Evolutionary conservation across 768 basidiomycete genomes (phyloP), one percentile per base, ranked within the genome.

Genomic region (Russula earlei): DNA sequence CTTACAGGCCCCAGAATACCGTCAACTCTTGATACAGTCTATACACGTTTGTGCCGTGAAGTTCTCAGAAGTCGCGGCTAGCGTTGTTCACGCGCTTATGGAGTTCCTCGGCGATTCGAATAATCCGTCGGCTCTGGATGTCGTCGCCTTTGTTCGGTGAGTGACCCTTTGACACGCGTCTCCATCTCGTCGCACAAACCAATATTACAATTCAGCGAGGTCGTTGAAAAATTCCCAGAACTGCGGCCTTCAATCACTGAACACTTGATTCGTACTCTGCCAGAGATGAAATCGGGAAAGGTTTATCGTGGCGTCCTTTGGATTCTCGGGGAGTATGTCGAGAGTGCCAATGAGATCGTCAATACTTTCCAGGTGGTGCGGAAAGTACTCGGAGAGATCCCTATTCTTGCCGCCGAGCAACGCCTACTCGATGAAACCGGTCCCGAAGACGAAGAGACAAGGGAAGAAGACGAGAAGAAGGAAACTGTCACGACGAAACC

Each of bases 281-380:
- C 77, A 53, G 90, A 91, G 59, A 91, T 97, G 72, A 93, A 93
- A 70, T 93, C 90, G 1, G 93, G 93, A 53, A 98, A 97, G 70
- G 94, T 98, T 22, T 97, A 89, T 77, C 84, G 93, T 5, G 96
- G 95, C 7, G 80, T 97, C 17, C 78, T 98, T 46, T 98, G 96
- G 95, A 96, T 98, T 61, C 77, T 97, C n/a, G 95, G 96, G 60
- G 95, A 98, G 72, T 99, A 98, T 64, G 84, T 89, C 37, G 81
- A 84, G 60, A 71, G 74, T 5, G 71, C 77, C 47, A 55, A 70
- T 52, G 89, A 89, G 56, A 89, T 97, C 58, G 76, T 83, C 56
- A 75, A 70, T 43, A 78, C 84, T 2, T 83, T 96, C 77, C 74
- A 74, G 45, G 88, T 91, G 68, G 76, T 97, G 42, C 76, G 93